phyloP scores from a whole-genome alignment of 768 basidiomycete species.

The Udeniomyces megalosporus region DNA sequence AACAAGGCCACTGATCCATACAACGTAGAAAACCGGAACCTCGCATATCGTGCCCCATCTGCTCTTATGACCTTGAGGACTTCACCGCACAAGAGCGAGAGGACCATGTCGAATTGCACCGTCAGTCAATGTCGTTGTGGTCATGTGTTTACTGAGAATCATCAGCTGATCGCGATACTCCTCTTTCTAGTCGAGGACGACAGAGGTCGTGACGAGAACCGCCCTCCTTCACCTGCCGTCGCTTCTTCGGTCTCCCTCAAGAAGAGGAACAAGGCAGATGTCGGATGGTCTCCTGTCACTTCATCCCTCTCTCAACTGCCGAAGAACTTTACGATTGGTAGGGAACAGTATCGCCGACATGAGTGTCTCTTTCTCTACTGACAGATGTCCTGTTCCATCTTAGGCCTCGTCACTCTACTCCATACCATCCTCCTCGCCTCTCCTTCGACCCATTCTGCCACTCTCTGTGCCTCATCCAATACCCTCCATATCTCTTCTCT shows the following conservation, averaged over 20 bases:
- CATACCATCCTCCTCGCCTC: not conserved
- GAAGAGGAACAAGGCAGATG: not conserved
- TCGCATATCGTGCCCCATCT: not conserved
- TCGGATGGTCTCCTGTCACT: not conserved
- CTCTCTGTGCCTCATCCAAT: conserved; percentile 2
- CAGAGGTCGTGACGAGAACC: not conserved
- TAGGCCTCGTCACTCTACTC: conserved; percentile 8
- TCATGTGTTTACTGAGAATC: no score
- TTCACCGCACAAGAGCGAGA: not conserved
- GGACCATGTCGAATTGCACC: not conserved
- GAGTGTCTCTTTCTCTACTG: not conserved
- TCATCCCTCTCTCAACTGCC: not conserved
- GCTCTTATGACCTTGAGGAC: not conserved
- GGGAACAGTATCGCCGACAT: not conserved
- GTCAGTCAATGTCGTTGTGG: not conserved
- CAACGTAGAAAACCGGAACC: no score
- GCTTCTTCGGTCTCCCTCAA: not conserved
- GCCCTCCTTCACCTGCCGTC: not conserved
- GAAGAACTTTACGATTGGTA: conserved; percentile 6
- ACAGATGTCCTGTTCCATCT: not conserved
- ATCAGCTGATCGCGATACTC: not conserved
- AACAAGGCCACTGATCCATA: no score
- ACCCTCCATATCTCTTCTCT: not conserved
- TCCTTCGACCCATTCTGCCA: not conserved
- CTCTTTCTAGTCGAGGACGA: not conserved